Base-by-base conservation (phyloP, 805 yeast genomes). In the Wickerhamomyces hampshirensis region DNA sequence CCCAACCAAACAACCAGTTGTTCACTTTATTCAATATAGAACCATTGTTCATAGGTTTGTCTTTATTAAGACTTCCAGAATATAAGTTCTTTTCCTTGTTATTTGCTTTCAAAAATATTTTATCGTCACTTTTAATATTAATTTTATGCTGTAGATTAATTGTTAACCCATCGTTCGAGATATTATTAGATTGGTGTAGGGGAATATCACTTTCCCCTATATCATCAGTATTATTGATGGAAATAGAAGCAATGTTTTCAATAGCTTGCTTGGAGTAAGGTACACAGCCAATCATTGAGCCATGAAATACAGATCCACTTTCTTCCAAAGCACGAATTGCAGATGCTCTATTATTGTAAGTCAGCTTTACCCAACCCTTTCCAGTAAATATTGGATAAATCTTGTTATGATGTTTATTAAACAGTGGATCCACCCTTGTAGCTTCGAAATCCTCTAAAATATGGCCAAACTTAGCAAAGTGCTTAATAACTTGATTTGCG, bases 361-460 rank as follows among this genome's bases (percentile, higher is more conserved):
- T 89, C 36, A 91, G 56, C 54, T 88, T 84, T n/a, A 89, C 78
- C 98, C 98, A 91, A 27, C 85, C 79, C 31, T 77, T 73, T 1
- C 98, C 98, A 10, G 89, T 73, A 59, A 77, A 84, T 7, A 91
- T 80, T 4, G 96, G 94, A 52, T 64, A 57, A 46, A 60, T 66
- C 40, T 46, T 56, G 10, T n/a, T n/a, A 18, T 19, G 4, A 9
- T 31, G 26, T 15, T 37, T 42, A 26, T 43, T 54, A 28, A 48
- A 51, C 27, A 50, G 45, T 24, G 53, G 46, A 37, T 49, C 51
- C 19, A 43, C 43, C 34, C 59, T 51, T 5, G 60, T 53, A 3
- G 63, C 61, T 46, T 78, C 79, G 48, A 84, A 80, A 50, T 84
- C 81, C 47, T 88, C 96, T 38, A 86, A 57, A 28, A 91, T 77